These are phyloP conservation scores for Acanthamoeba healyi DNA, from an alignment of 208 protist species.

Conservation along the genomic window DNA sequence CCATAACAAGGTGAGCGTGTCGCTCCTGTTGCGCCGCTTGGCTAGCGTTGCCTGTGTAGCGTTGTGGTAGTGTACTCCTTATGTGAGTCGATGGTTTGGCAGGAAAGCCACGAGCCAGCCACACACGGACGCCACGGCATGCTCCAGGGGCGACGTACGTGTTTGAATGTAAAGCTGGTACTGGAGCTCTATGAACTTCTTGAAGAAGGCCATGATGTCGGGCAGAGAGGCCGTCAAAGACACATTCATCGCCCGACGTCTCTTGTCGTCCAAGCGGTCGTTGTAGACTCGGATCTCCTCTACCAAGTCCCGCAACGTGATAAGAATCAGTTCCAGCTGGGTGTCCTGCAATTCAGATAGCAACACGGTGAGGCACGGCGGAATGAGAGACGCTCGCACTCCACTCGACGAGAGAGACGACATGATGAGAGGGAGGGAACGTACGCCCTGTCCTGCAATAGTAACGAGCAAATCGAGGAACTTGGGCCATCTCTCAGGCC, in stretches of 20 bases:
- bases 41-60: background rate
- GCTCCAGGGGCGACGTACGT: background rate
- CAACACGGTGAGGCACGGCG: background rate
- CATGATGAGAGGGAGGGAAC: background rate
- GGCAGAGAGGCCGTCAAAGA: background rate
- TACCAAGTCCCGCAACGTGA: background rate
- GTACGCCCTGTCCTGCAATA: constrained; percentile 37
- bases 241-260: background rate
- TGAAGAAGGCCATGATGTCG: constrained; percentile 30
- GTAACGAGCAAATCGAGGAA: constrained; percentile 14
- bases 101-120: no score
- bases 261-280: background rate
- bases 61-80: background rate
- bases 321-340: constrained; percentile 60
- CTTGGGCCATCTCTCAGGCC: background rate
- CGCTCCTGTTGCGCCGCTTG: background rate
- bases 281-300: constrained; percentile 33
- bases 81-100: background rate
- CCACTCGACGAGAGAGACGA: background rate
- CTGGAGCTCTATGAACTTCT: constrained; percentile 32
- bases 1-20: background rate
- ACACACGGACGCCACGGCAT: no score
- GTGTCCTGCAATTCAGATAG: background rate
- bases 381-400: background rate
- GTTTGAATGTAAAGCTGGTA: constrained; percentile 10